Conservation (phyloP, 2,329 filamentous ascomycete genomes). For the Fusarium sp. region DNA sequence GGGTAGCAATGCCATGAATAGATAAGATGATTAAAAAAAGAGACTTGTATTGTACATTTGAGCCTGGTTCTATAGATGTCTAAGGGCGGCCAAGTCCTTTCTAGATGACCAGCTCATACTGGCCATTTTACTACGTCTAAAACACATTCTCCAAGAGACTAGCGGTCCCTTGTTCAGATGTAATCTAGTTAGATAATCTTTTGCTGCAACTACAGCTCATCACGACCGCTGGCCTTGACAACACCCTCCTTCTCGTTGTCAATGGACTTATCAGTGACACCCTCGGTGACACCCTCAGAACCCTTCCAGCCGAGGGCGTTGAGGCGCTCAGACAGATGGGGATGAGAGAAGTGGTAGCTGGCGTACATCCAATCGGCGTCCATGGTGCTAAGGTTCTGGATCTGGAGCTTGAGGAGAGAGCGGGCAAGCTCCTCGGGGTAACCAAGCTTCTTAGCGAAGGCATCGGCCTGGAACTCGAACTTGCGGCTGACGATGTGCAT, state of each 20-base stretch:
- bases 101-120: constrained; percentile 9
- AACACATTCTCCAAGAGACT: background rate
- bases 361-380: constrained; percentile 99
- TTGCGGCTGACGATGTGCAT: constrained; percentile 96
- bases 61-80: constrained; percentile 23
- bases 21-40: constrained; percentile 21
- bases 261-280: constrained; percentile 51
- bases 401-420: constrained; percentile 95
- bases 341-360: constrained; percentile 98
- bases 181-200: constrained; percentile 1
- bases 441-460: constrained; percentile 85
- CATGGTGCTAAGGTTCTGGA: constrained; percentile 98
- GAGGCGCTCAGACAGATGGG: constrained; percentile 91
- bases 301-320: constrained; percentile 90
- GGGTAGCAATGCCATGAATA: constrained; percentile 35
- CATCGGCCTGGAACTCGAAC: constrained; percentile 96
- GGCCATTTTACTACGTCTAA: constrained; percentile 13
- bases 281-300: constrained; percentile 54
- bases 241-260: constrained; percentile 52
- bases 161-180: background rate
- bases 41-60: constrained; percentile 35
- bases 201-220: constrained; percentile 66
- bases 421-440: constrained; percentile 84
- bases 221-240: constrained; percentile 77
- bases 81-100: constrained; percentile 11